Base-by-base conservation (phyloP, 176 grass and related monocot genomes). In the Aegilops sharonensis region DNA sequence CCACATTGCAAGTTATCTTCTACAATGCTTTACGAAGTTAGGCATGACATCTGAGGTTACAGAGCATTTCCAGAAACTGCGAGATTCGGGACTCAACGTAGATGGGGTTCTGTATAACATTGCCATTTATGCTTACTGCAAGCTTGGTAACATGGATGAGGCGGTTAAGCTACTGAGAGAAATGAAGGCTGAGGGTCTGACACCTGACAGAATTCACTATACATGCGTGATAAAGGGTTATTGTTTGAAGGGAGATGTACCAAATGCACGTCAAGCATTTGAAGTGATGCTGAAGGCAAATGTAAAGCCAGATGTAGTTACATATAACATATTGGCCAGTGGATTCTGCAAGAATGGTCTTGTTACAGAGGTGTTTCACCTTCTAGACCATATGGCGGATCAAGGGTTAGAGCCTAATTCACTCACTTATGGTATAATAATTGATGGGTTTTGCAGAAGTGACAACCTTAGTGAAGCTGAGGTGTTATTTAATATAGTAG, bases 51-150 rank as follows among this genome's bases (percentile, higher is more conserved):
- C 82, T 34, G 80, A 92, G 76, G 91, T 82, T 86, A 78, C 87
- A 23, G 45, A 32, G 66, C 35, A 81, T 78, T 98, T 93, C 77
- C 54, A 89, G 36, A 90, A 82, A 64, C 88, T 95, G 77, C 92
- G 83, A 80, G 85, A 88, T 54, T 93, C 75, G 36, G 93, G 91
- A 45, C 27, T 95, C 48, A 39, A 45, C 47, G 39, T 87, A 17
- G 95, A 98, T 72, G 75, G 75, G 25, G 85, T 98, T n/a, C 71
- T 98, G 64, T 98, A 92, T 84, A 94, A 92, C 81, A 90, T 93
- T 84, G 85, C 67, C 5, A 89, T 98, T 34, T 72, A 90, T 83
- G 85, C 91, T 82, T 75, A 85, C 62, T 95, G 93, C 87, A 89
- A 86, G 80, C 70, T 87, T 48, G 91, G 95, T 13, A 80, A 85